Evolutionary conservation across 768 basidiomycete genomes (phyloP), one percentile per base, ranked within the genome.

Genomic region (Gautieria morchelliformis): DNA sequence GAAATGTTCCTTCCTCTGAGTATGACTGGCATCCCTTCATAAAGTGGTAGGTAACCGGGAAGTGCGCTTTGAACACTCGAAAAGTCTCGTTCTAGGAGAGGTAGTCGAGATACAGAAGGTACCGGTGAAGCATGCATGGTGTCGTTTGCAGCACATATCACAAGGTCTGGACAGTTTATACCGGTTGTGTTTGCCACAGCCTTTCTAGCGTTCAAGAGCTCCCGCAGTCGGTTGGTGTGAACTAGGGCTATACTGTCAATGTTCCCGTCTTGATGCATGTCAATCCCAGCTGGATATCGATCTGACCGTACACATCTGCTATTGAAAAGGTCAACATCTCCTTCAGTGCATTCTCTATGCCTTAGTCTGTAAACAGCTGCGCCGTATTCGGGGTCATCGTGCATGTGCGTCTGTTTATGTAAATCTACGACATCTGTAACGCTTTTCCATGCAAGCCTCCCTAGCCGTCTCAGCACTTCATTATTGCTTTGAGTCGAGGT

Each of bases 21-120:
- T 49, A 75, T 65, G 0, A 76, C 70, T 0, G 72, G 73, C 73
- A 76, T 75, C 0, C 74, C 74, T 5, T 69, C 63, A 0, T 68
- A 69, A 0, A 77, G 47, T 0, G 72, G 75, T 1, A 75, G 51
- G 9, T 61, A 58, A 0, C 71, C 69, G 0, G 74, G 61, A 0
- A 68, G 49, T 12, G 71, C 69, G 1, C 65, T 61, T 9, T 70
- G 73, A 11, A 53, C 24, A 1, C 70, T 70, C 0, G 70, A 69
- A 56, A 64, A 56, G 4, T 71, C 1, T 0, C n/a, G n/a, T n/a
- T n/a, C n/a, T n/a, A n/a, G n/a, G n/a, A n/a, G n/a, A n/a, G n/a
- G n/a, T n/a, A n/a, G n/a, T n/a, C n/a, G n/a, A n/a, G n/a, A n/a
- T n/a, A n/a, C n/a, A n/a, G n/a, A n/a, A n/a, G n/a, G n/a, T n/a